phyloP scores from a whole-genome alignment of 257 asterid genomes.

The Paraleonurus japonicus region DNA sequence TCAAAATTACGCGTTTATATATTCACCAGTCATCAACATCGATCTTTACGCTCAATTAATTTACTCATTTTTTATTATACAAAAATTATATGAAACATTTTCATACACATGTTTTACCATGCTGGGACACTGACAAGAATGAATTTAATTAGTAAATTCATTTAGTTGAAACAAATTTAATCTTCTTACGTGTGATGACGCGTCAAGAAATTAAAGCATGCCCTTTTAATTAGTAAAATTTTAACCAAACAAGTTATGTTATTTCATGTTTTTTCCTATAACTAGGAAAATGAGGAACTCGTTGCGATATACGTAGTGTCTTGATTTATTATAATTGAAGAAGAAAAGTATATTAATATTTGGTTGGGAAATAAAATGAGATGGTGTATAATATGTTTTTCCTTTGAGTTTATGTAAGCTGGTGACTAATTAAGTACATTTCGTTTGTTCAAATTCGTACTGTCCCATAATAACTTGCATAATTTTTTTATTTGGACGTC shows the following conservation, averaged over 20 bases:
- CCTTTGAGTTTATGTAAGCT: background rate
- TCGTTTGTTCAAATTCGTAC: no score
- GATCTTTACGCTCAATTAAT: background rate
- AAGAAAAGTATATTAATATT: background rate
- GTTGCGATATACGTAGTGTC: no score
- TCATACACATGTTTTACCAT: no score
- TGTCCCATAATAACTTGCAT: no score
- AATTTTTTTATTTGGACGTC: no score
- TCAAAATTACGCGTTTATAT: background rate
- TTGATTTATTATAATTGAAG: no score
- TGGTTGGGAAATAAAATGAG: background rate
- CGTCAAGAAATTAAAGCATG: background rate
- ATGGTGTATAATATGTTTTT: background rate
- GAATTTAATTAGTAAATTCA: no score
- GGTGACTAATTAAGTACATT: background rate
- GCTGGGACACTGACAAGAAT: no score
- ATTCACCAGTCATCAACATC: background rate
- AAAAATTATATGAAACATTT: no score
- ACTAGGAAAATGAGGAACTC: no score
- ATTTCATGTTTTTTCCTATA: background rate
- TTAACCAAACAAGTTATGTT: background rate
- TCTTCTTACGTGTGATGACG: no score
- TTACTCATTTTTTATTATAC: background rate
- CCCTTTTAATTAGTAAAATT: background rate
- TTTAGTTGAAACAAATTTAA: no score